A percentile compares a stretch with the other conserved stretches of the same genome.
These are phyloP conservation scores for Bretschneidera sinensis DNA, from an alignment of 345 rosid species.

Conservation along the genomic window DNA sequence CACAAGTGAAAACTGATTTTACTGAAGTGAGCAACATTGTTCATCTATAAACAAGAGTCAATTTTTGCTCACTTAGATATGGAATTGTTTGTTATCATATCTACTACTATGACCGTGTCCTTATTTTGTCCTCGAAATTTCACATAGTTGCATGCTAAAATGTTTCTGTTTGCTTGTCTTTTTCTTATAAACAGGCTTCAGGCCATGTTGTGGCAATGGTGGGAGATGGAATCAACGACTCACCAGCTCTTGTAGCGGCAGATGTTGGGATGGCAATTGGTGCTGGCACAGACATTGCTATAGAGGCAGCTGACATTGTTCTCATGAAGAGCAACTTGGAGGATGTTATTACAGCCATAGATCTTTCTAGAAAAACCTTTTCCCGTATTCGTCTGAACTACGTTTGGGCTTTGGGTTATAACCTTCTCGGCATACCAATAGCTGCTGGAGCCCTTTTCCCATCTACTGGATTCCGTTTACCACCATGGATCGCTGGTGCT, in stretches of 20 bases:
- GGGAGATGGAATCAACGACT: conserved; percentile 96
- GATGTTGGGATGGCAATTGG: conserved; percentile 97
- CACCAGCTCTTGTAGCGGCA: conserved; percentile 89
- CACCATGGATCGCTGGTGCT: conserved; percentile 98
- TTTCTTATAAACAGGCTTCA: conserved; percentile 36
- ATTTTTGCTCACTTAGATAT: too few species aligned
- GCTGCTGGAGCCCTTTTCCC: conserved; percentile 90
- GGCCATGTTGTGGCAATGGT: conserved; percentile 88
- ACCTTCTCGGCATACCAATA: conserved; percentile 75
- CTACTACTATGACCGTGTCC: too few species aligned
- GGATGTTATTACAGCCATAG: conserved; percentile 91
- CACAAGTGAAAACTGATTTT: too few species aligned
- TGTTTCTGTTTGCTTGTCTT: background rate
- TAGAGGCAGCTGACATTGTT: conserved; percentile 95
- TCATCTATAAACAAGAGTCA: too few species aligned
- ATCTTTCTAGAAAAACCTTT: conserved; percentile 78
- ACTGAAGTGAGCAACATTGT: too few species aligned
- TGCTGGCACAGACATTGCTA: conserved; percentile 93
- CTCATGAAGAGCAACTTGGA: conserved; percentile 90
- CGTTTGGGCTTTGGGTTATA: conserved; percentile 91
- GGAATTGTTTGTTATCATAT: too few species aligned
- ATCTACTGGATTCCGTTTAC: conserved; percentile 54
- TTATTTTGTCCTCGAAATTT: too few species aligned
- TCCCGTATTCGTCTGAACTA: conserved; percentile 83
- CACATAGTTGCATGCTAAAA: too few species aligned